Evolutionary conservation across 805 yeast genomes (phyloP).

Genomic region (Cyberlindnera amylophila): DNA sequence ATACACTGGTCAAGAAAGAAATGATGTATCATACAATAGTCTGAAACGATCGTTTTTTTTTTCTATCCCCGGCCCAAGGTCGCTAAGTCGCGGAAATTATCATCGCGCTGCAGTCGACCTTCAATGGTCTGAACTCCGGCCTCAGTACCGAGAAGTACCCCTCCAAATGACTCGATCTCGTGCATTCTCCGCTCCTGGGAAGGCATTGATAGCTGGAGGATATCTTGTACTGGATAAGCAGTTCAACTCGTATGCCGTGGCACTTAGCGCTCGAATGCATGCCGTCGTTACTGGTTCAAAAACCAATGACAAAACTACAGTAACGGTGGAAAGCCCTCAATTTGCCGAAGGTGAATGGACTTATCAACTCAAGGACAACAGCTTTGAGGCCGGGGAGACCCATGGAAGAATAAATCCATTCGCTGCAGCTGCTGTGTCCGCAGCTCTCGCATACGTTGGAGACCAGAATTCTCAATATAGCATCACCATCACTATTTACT

Average conservation of each 20-base stretch:
- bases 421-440: conserved; percentile 56
- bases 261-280: conserved; percentile 87
- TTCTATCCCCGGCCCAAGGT: too few relatives aligned
- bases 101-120: too few relatives aligned
- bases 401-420: conserved; percentile 61
- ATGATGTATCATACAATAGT: too few relatives aligned
- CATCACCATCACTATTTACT: conserved; percentile 54
- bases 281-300: conserved; percentile 42
- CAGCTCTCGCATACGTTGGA: conserved; percentile 49
- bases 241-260: conserved; percentile 77
- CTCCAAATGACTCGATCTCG: too few relatives aligned
- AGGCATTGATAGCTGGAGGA: conserved; percentile 92
- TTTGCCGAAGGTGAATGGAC: conserved; percentile 69
- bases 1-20: too few relatives aligned
- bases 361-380: conserved; percentile 34
- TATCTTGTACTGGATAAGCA: conserved; percentile 80
- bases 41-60: too few relatives aligned
- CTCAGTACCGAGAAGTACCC: too few relatives aligned
- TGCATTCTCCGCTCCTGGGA: conserved; percentile 87
- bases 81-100: too few relatives aligned
- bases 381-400: conserved; percentile 25
- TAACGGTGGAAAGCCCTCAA: conserved; percentile 69
- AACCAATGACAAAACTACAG: conserved; percentile 7
- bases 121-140: too few relatives aligned
- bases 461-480: conserved; percentile 27